Evolutionary conservation across 805 yeast species (phyloP), one percentile per base, ranked within the genome.

Genomic region (Pichia kluyveri): DNA sequence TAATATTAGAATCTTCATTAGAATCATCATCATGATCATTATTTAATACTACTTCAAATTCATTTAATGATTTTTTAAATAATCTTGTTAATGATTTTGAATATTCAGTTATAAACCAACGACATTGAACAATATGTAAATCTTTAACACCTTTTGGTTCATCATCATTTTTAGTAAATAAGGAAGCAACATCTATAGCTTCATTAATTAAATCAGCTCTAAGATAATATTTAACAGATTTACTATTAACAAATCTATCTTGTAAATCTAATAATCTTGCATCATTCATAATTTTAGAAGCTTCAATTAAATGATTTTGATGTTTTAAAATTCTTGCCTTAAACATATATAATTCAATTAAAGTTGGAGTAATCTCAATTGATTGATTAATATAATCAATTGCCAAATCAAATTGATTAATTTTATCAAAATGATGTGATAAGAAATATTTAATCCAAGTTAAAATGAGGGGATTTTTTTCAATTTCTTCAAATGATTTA

Each of bases 191-290:
- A 45, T 78, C 81, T 45, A 85, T 75, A 1, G 96, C 97, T 52
- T 81, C 77, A 30, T 84, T 85, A 23, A 86, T 70, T 50, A 77
- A 66, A 60, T 86, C 77, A 12, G 93, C 88, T 58, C 97, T 75
- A 51, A 91, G 65, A 45, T 76, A 79, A 60, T 93, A 93, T 62
- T 88, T 88, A 42, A 86, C 85, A 8, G 96, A 74, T 60, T 88
- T 89, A 47, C 96, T 78, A 64, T 93, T 93, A 60, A 93, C 79
- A 62, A 86, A 91, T 54, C 99, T 73, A 66, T 93, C 99, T 63
- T 88, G 96, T 49, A 85, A 72, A 62, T 93, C 96, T 48, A 85
- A 66, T 46, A 70, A 62, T 56, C 96, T 76, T 15, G 91, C 96
- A 47, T 72, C 74, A 50, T 82, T 76, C 76, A 89, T 78, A 28